Evolutionary conservation across 2,329 filamentous ascomycete genomes (phyloP).

Genomic region (Alternaria brassicicola): DNA sequence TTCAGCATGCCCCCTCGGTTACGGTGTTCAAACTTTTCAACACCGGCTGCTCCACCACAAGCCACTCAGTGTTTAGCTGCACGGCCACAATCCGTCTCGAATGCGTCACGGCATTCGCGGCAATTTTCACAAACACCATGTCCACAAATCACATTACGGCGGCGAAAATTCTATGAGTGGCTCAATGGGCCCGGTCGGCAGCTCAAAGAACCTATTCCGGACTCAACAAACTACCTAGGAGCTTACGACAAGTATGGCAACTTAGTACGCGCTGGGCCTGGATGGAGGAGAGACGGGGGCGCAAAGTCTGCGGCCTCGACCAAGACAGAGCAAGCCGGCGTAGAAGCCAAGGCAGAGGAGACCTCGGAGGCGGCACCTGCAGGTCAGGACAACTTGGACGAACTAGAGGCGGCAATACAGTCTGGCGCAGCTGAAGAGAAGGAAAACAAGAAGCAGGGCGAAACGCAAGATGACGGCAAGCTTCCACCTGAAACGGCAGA

Average conservation of each 20-base stretch:
- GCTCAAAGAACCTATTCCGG: constrained; percentile 56
- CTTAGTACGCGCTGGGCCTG: constrained; percentile 49
- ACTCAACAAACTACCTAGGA: constrained; percentile 62
- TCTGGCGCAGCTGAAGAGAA: constrained; percentile 29
- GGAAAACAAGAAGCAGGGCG: constrained; percentile 13
- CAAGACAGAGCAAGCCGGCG: constrained; percentile 6
- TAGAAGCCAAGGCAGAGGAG: constrained; percentile 21
- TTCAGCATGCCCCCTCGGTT: constrained; percentile 45
- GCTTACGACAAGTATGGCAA: constrained; percentile 60
- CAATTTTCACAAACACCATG: constrained; percentile 48
- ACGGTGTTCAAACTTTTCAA: constrained; percentile 36
- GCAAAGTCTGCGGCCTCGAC: constrained; percentile 24
- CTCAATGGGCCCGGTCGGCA: constrained; percentile 60
- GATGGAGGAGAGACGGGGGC: constrained; percentile 24
- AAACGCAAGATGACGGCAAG: constrained; percentile 25
- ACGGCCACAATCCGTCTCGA: constrained; percentile 33
- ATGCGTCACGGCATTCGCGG: constrained; percentile 33
- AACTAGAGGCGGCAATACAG: constrained; percentile 34
- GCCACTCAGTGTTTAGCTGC: constrained; percentile 24
- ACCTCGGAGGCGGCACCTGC: constrained; percentile 26
- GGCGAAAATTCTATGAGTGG: constrained; percentile 65
- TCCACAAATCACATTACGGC: constrained; percentile 55
- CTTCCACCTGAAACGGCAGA: constrained; percentile 41
- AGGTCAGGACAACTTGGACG: constrained; percentile 40
- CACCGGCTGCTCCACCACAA: constrained; percentile 24